A percentile compares a stretch with the other conserved stretches of the same genome.
Conservation (phyloP, 2,329 filamentous ascomycete genomes). For the Colletotrichum ledebouriae region DNA sequence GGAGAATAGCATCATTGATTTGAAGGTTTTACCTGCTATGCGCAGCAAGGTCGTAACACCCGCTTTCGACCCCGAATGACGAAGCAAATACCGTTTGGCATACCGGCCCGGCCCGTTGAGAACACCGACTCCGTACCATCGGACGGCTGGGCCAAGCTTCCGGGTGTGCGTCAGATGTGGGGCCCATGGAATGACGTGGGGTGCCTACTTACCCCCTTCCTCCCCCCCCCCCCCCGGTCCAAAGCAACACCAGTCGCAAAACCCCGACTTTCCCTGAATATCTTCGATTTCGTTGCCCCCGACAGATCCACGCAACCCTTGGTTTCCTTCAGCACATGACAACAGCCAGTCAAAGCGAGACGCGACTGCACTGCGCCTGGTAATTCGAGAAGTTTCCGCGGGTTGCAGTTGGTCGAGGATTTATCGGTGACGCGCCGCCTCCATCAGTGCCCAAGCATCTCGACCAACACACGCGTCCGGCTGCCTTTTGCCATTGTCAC, state of each 20-base stretch:
- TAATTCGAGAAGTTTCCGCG: constrained; percentile 31
- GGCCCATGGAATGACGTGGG: constrained; percentile 35
- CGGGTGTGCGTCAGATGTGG: constrained; percentile 19
- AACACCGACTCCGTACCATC: constrained; percentile 25
- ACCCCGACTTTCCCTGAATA: constrained; percentile 28
- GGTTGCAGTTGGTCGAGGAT: not conserved
- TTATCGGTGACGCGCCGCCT: constrained; percentile 1
- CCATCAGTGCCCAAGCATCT: not conserved
- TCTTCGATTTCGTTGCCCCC: constrained; percentile 24
- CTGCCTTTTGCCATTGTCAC: constrained; percentile 31
- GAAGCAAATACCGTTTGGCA: not conserved
- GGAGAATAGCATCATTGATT: no score
- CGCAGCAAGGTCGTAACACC: not conserved
- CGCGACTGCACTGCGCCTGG: not conserved
- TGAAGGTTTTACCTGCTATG: no score
- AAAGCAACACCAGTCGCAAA: constrained; percentile 21
- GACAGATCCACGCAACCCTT: constrained; percentile 25
- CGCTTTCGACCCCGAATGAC: constrained; percentile 7
- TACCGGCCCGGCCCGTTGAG: constrained; percentile 32
- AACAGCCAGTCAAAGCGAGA: not conserved
- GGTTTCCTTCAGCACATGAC: constrained; percentile 3
- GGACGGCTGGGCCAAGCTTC: constrained; percentile 7
- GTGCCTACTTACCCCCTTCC: constrained; percentile 1
- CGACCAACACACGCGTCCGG: constrained; percentile 28
- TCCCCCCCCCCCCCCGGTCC: not conserved